Percentiles rank a stretch among this genome's conserved stretches.
Evolutionary conservation across 352 stramenopile genomes (phyloP).

Genomic region (Thalassiosira mediterranea): DNA sequence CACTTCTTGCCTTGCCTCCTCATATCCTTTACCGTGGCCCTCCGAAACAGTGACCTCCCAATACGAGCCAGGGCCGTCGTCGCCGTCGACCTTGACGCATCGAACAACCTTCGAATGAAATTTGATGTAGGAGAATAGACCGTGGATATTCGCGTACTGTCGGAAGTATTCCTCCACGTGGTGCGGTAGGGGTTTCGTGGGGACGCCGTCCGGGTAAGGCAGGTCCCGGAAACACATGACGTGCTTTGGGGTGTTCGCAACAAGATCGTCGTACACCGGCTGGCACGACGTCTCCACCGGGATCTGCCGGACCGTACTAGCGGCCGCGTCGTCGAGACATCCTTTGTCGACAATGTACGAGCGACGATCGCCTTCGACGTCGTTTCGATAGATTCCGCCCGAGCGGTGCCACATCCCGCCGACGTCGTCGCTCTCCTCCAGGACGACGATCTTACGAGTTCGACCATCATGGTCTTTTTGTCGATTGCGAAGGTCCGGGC

Average conservation of each 20-base stretch:
- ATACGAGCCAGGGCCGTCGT: neutral
- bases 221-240: constrained; percentile 2
- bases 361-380: neutral
- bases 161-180: constrained; percentile 1
- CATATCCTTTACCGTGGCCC: neutral
- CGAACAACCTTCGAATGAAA: neutral
- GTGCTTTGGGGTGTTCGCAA: constrained; percentile 1
- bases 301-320: too few species aligned
- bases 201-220: neutral
- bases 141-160: neutral
- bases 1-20: constrained; percentile 5
- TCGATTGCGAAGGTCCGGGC: neutral
- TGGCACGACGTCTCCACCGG: neutral
- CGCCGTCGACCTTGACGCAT: neutral
- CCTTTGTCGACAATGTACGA: neutral
- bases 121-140: neutral
- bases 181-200: neutral
- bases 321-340: neutral
- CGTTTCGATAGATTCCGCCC: neutral
- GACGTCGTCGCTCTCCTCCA: constrained; percentile 4
- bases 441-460: constrained; percentile 1
- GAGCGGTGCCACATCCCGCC: constrained; percentile 3
- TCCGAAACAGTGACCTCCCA: neutral
- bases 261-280: constrained; percentile 1
- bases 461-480: too few species aligned